Evolutionary conservation across 306 rosid species (phyloP).

Genomic region (Arachis stenosperma): DNA sequence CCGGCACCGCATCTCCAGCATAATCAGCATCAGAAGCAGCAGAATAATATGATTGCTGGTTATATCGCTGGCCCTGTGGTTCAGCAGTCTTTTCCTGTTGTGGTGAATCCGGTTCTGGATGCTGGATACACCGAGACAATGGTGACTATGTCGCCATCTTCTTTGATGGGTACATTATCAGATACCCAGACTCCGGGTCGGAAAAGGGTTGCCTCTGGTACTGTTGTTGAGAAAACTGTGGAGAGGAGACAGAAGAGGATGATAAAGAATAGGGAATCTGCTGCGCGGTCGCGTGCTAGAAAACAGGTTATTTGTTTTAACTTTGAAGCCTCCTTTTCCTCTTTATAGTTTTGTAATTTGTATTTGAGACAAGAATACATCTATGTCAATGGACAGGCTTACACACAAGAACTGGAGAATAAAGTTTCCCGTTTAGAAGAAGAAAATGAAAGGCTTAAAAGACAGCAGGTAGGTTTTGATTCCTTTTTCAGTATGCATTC

Average conservation of each 20-base stretch:
- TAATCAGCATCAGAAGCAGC: conserved; percentile 59
- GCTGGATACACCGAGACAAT: conserved; percentile 62
- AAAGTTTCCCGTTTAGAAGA: conserved; percentile 88
- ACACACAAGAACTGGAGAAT: conserved; percentile 89
- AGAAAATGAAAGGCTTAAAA: conserved; percentile 91
- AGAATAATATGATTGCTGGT: conserved; percentile 58
- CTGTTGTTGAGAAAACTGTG: conserved; percentile 77
- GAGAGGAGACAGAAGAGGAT: conserved; percentile 96
- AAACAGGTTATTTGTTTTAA: conserved; percentile 69
- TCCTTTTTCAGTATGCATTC: conserved; percentile 28
- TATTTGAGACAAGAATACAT: conserved; percentile 21
- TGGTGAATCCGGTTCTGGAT: conserved; percentile 63
- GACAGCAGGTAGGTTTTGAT: conserved; percentile 64
- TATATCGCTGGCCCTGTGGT: conserved; percentile 62
- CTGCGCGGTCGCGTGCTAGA: conserved; percentile 96
- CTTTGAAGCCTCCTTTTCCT: conserved; percentile 5
- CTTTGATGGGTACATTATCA: conserved; percentile 75
- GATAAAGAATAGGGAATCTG: conserved; percentile 98
- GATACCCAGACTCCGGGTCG: conserved; percentile 70
- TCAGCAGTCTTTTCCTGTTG: conserved; percentile 54
- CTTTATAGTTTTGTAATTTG: neutral
- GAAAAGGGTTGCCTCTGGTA: conserved; percentile 79
- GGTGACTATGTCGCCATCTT: conserved; percentile 56
- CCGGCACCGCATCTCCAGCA: conserved; percentile 48
- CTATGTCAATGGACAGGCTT: conserved; percentile 67